Conservation (phyloP, 2,329 filamentous ascomycete species). For the Epicoccum nigrum region DNA sequence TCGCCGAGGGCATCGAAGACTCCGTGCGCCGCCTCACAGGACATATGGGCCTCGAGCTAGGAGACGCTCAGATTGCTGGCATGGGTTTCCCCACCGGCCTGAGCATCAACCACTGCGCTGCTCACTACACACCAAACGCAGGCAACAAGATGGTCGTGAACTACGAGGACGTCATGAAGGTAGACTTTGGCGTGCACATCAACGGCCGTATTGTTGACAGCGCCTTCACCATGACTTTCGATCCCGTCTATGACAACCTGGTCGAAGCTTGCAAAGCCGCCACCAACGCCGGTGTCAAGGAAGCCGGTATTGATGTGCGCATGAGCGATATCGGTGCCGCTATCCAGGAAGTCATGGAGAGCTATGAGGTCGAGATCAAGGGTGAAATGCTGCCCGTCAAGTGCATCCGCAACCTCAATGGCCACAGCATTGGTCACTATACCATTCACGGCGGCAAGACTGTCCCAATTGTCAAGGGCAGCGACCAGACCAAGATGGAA, state of each 20-base stretch:
- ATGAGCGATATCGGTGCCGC: constrained; percentile 82
- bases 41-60: constrained; percentile 76
- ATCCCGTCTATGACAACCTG: constrained; percentile 71
- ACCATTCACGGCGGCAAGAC: constrained; percentile 92
- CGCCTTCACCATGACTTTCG: constrained; percentile 72
- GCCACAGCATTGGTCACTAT: constrained; percentile 88
- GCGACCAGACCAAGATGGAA: constrained; percentile 94
- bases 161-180: constrained; percentile 73
- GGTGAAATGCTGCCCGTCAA: constrained; percentile 81
- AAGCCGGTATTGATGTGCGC: constrained; percentile 90
- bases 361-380: constrained; percentile 84
- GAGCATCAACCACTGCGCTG: constrained; percentile 83
- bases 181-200: constrained; percentile 74
- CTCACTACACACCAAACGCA: constrained; percentile 86
- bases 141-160: constrained; percentile 77
- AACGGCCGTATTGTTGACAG: constrained; percentile 75
- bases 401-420: constrained; percentile 84
- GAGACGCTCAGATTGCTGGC: constrained; percentile 77
- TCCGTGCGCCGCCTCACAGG: constrained; percentile 77
- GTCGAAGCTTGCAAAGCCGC: constrained; percentile 70
- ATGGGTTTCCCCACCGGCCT: constrained; percentile 88
- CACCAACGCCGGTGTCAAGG: constrained; percentile 77
- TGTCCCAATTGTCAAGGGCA: constrained; percentile 89
- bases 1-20: constrained; percentile 86
- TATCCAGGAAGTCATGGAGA: constrained; percentile 93